Conservation (phyloP, 1,284 basidiomycete genomes). For the Malassezia furfur region DNA sequence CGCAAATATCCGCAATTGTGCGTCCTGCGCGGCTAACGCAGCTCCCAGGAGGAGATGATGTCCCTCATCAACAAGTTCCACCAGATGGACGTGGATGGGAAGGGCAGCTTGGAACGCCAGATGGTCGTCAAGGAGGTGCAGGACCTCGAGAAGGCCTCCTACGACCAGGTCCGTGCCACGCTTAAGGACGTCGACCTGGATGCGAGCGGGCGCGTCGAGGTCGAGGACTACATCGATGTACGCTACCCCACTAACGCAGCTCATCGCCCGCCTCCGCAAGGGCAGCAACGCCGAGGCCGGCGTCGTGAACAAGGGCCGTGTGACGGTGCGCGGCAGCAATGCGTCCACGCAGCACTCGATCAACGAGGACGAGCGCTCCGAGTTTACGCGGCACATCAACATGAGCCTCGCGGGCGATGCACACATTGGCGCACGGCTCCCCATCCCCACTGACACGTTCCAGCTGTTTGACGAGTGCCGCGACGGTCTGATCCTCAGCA, state of each 20-base stretch:
- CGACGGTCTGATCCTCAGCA: slow-evolving; percentile 91
- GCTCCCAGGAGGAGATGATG: slow-evolving; percentile 49
- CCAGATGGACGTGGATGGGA: slow-evolving; percentile 43
- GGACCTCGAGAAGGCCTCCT: slow-evolving; percentile 35
- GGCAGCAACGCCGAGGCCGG: slow-evolving; percentile 51
- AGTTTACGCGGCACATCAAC: slow-evolving; percentile 98
- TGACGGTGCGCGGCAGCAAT: slow-evolving; percentile 87
- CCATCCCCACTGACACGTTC: slow-evolving; percentile 95
- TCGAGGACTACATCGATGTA: slow-evolving; percentile 96
- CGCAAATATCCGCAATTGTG: slow-evolving; percentile 92
- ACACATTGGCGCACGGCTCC: slow-evolving; percentile 71
- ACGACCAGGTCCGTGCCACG: slow-evolving; percentile 55
- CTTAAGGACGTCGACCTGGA: slow-evolving; percentile 90
- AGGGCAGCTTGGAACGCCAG: slow-evolving; percentile 39
- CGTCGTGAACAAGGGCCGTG: slow-evolving; percentile 61
- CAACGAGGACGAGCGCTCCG: slow-evolving; percentile 89
- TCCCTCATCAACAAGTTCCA: slow-evolving; percentile 39
- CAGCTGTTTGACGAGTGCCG: slow-evolving; percentile 92
- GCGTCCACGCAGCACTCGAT: slow-evolving; percentile 95
- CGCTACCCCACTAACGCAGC: slow-evolving; percentile 49
- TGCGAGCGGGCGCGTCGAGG: slow-evolving; percentile 85
- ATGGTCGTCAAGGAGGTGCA: slow-evolving; percentile 42
- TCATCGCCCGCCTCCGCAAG: slow-evolving; percentile 67
- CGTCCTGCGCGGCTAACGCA: slow-evolving; percentile 47
- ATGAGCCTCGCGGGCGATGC: slow-evolving; percentile 76